These are phyloP conservation scores for Grosmannia penicillata DNA, from an alignment of 2,329 filamentous ascomycete genomes.

Conservation along the genomic window DNA sequence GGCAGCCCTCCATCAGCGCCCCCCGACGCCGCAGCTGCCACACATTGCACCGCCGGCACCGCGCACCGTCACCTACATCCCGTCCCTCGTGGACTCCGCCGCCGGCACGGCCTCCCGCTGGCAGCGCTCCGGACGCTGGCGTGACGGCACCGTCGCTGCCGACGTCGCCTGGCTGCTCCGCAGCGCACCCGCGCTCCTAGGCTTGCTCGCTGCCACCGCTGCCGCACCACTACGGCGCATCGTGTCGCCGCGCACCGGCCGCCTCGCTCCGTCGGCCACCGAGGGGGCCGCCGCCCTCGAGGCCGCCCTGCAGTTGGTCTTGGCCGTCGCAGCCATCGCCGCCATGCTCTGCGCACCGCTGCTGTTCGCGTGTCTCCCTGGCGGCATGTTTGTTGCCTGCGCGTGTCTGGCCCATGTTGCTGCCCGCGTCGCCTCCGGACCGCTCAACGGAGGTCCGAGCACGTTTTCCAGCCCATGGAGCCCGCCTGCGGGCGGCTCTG, in stretches of 20 bases:
- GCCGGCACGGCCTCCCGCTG: constrained; percentile 14
- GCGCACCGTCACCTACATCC: constrained; percentile 17
- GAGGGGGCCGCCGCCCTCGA: constrained; percentile 19
- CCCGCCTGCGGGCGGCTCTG: not conserved
- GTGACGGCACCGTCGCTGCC: not conserved
- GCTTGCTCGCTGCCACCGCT: not conserved
- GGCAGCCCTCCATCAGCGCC: not conserved
- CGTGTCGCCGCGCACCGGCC: constrained; percentile 4
- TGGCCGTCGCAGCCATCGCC: constrained; percentile 10
- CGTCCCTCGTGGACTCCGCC: constrained; percentile 20
- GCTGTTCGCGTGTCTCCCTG: constrained; percentile 17
- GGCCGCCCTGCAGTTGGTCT: constrained; percentile 2
- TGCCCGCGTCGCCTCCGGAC: constrained; percentile 14
- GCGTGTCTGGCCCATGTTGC: constrained; percentile 10
- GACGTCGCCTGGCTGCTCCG: constrained; percentile 4
- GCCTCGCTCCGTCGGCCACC: constrained; percentile 7
- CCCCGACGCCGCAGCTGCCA: not conserved
- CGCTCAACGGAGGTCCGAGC: constrained; percentile 14
- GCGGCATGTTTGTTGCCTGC: constrained; percentile 16
- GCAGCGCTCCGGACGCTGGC: not conserved
- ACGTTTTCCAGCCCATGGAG: constrained; percentile 3
- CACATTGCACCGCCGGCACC: not conserved
- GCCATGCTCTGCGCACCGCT: constrained; percentile 14
- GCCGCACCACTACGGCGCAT: not conserved
- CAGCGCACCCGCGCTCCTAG: constrained; percentile 1